Evolutionary conservation across 805 yeast genomes (phyloP), one percentile per base, ranked within the genome.

Genomic region (Debaryomyces prosopidis): DNA sequence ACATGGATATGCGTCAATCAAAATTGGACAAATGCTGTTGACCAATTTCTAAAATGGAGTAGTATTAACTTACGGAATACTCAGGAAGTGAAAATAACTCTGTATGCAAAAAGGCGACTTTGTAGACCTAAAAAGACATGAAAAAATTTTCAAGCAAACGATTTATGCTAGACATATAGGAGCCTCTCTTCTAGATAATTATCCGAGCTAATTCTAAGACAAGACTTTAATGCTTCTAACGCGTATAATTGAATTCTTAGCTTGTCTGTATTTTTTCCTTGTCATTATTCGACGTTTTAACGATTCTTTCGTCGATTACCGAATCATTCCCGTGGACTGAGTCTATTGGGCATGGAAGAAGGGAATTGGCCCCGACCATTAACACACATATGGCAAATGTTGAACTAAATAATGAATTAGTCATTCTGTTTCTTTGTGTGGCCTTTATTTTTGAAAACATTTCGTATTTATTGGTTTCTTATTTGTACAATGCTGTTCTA

Each of bases 351-450:
- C 77, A 72, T 18, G 76, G 76, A 20, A 72, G 53, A 17, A 72
- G 44, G 0, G 83, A 79, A 45, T 81, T 84, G 12, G 84, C 82
- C 14, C 85, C 79, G 4, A 73, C 77, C 41, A 73, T 47, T 42
- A 65, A 58, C 46, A 86, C 78, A 31, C 91, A 85, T 23, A 87
- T 80, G n/a, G 85, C 75, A 50, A 85, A 85, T 0, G 94, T 85
- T 15, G 89, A 81, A 18, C 85, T 79, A 64, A 86, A 86, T 47
- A 86, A 69, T 11, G 88, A 83, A 39, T 78, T 76, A 17, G 89
- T 84, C 42, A 85, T 68, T 50, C 69, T 69, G 45, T 73, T 72
- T 58, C 87, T 73, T 40, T 75, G 73, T 4, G 81, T 70, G 9
- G 88, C 87, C 64, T 72, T 80, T 48, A 81, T 69, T 20, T 59